Evolutionary conservation across 768 basidiomycete species (phyloP).

Genomic region (Pleurotus citrinopileatus): DNA sequence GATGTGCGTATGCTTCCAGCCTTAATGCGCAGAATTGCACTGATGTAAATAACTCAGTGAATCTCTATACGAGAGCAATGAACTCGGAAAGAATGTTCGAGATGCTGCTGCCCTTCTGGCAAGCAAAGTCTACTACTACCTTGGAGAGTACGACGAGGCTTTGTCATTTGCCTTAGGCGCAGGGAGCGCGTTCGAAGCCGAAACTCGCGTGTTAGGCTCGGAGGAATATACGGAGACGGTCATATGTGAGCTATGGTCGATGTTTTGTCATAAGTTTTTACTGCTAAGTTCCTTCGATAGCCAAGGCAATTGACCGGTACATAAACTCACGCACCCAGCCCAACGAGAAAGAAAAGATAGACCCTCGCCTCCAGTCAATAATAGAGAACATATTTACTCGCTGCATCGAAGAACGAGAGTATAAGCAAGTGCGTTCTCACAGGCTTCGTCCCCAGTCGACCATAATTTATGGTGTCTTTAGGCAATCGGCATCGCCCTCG

Average conservation of each 20-base stretch:
- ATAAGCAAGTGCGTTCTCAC: conserved; percentile 64
- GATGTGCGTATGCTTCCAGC: conserved; percentile 57
- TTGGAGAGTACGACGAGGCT: conserved; percentile 94
- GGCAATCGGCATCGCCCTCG: conserved; percentile 95
- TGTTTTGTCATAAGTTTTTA: conserved; percentile 4
- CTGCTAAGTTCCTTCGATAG: conserved; percentile 35
- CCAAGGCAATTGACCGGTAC: conserved; percentile 95
- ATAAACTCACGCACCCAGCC: conserved; percentile 64
- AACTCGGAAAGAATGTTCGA: conserved; percentile 70
- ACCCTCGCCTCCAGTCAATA: conserved; percentile 74
- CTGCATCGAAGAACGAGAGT: conserved; percentile 87
- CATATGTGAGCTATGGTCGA: conserved; percentile 59
- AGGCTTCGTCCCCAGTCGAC: conserved; percentile 14
- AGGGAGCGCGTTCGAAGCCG: conserved; percentile 79
- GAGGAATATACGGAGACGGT: conserved; percentile 95
- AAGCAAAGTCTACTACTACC: conserved; percentile 98
- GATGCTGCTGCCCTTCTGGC: conserved; percentile 86
- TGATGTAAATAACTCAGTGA: conserved; percentile 54
- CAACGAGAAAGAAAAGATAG: conserved; percentile 59
- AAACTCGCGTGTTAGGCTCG: conserved; percentile 57
- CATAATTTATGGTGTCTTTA: conserved; percentile 23
- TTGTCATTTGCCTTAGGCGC: conserved; percentile 93
- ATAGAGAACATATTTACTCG: conserved; percentile 88
- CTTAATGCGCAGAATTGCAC: conserved; percentile 10
- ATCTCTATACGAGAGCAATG: conserved; percentile 80